These are phyloP conservation scores for Amanita brunnescens DNA, from an alignment of 768 basidiomycete species.

Conservation along the genomic window DNA sequence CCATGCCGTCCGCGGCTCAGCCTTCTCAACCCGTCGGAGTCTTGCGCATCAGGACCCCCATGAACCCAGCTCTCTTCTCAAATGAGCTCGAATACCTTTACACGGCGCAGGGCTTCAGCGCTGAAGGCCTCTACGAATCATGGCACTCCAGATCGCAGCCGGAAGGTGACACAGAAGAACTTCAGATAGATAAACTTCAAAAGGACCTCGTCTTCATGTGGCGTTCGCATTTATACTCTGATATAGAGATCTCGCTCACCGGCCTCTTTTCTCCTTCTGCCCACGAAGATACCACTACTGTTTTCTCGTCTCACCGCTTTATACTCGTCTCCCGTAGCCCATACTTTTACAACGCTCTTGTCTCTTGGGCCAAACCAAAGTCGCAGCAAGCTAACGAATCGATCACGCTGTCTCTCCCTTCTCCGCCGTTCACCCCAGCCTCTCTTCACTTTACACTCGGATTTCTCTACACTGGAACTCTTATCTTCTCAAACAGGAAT, in stretches of 20 bases:
- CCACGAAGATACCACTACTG: constrained; percentile 64
- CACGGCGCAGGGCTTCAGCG: constrained; percentile 83
- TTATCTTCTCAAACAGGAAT: constrained; percentile 84
- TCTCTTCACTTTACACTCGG: constrained; percentile 91
- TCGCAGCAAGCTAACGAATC: constrained; percentile 31
- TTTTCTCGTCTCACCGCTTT: constrained; percentile 91
- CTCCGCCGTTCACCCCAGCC: constrained; percentile 91
- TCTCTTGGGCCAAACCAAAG: constrained; percentile 44
- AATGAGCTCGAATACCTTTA: constrained; percentile 94
- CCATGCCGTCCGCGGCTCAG: constrained; percentile 32
- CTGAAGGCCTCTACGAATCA: constrained; percentile 78
- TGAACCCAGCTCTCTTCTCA: constrained; percentile 74
- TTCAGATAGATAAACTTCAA: constrained; percentile 74
- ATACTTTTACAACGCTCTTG: constrained; percentile 79
- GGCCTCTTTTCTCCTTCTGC: constrained; percentile 56
- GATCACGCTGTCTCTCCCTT: constrained; percentile 64
- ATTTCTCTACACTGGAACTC: constrained; percentile 91
- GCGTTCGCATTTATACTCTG: constrained; percentile 89
- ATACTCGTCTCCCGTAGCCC: constrained; percentile 83
- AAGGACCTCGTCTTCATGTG: constrained; percentile 97
- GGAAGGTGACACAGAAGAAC: constrained; percentile 30
- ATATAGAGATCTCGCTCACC: constrained; percentile 74
- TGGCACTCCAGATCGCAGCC: constrained; percentile 29
- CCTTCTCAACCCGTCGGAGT: constrained; percentile 34
- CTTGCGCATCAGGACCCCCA: constrained; percentile 56